Conservation (phyloP, 106 monocot species). For the Amphibolis antarctica region DNA sequence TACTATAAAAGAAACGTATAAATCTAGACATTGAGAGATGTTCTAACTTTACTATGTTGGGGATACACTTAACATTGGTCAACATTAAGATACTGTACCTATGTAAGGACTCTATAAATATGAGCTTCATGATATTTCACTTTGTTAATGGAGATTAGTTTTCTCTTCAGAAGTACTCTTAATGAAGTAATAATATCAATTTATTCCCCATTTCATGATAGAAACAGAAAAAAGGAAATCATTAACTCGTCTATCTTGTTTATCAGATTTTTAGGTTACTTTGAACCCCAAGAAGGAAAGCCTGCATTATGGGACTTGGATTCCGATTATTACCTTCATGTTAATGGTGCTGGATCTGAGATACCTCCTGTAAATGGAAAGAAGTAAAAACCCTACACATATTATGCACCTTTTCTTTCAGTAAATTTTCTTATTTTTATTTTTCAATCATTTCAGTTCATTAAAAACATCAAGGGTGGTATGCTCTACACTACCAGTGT, state of each 20-base stretch:
- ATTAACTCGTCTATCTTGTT: background rate
- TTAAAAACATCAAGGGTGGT: slow-evolving; percentile 10
- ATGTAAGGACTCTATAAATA: too few relatives aligned
- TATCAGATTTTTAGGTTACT: slow-evolving; percentile 89
- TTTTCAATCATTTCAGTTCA: slow-evolving; percentile 26
- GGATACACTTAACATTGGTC: too few relatives aligned
- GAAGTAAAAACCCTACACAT: slow-evolving; percentile 19
- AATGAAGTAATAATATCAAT: too few relatives aligned
- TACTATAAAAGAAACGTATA: too few relatives aligned
- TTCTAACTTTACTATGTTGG: too few relatives aligned
- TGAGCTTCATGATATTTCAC: too few relatives aligned
- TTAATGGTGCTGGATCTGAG: slow-evolving; percentile 54
- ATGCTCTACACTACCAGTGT: background rate
- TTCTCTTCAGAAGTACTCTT: too few relatives aligned
- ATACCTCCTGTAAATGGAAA: slow-evolving; percentile 20
- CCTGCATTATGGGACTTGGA: slow-evolving; percentile 97
- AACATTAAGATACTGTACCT: too few relatives aligned
- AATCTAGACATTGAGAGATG: too few relatives aligned
- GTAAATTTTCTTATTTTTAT: background rate
- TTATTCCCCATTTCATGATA: too few relatives aligned
- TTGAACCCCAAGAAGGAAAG: slow-evolving; percentile 93
- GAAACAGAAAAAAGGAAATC: too few relatives aligned
- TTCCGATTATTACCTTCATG: slow-evolving; percentile 98
- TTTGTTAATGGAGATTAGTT: too few relatives aligned
- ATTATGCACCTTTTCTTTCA: background rate